Base-by-base conservation (phyloP, 768 basidiomycete species). In the Auricularia sp. region DNA sequence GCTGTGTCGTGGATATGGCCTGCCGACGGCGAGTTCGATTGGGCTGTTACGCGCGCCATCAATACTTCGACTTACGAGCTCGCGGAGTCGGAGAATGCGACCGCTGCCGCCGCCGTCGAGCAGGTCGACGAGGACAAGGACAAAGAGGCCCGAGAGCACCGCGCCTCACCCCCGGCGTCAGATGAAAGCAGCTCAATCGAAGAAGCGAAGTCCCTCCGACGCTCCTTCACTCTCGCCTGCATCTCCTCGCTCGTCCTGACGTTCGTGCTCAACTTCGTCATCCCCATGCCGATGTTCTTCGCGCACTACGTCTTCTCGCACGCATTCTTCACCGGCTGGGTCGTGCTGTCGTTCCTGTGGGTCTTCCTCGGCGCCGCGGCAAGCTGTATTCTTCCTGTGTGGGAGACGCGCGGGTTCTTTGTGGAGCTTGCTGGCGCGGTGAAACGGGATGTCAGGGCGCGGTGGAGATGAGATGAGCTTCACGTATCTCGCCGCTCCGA, bases 1-100 rank as follows among this genome's bases (percentile, higher is more conserved):
- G 68, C 67, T 2, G 62, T 72, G 5, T 71, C 71, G 18, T 66
- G 71, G 18, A 70, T 67, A 67, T 66, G 68, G 29, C 72, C 72
- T 12, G 72, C 7, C 12, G 39, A 42, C 39, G 12, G 69, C 44
- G 69, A 72, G 56, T 72, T 71, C 60, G 70, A 72, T 47, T 73
- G 70, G 68, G 72, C 71, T 60, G 68, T 69, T 64, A 68, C 70
- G 39, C 56, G 70, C 11, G 62, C 62, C 18, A 35, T 63, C 14
- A 63, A 63, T 53, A 21, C 8, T 6, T 51, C 47, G 2, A 51
- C 47, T 8, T 8, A 10, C 11, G 47, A 18, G 47, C 21, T 21
- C 11, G 6, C 47, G 6, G 11, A 10, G 47, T 6, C 47, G 10
- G 47, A 10, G 18, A 6, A 51, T 0, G 14, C 47, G 43, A 3